phyloP scores from a whole-genome alignment of 192 early-diverging fungal genomes.

The Umbelopsis sp. region DNA sequence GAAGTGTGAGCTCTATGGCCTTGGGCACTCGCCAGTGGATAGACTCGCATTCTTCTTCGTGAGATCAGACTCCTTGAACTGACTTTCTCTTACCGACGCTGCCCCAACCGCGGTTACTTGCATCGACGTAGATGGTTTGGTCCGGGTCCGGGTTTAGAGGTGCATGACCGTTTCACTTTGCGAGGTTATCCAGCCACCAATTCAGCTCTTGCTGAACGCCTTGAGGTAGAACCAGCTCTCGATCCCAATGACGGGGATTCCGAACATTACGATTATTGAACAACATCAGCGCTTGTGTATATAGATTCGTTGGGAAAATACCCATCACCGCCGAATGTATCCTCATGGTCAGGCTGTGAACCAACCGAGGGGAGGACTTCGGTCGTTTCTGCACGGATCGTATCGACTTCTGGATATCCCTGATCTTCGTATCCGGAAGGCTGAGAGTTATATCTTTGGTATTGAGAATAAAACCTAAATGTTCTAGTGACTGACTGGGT shows the following conservation, averaged over 20 bases:
- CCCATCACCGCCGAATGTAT: no score
- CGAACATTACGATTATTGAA: no score
- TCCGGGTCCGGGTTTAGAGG: background rate
- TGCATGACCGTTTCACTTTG: background rate
- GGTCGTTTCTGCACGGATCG: background rate
- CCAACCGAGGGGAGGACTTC: background rate
- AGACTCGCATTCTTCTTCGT: background rate
- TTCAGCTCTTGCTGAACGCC: background rate
- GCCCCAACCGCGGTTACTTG: constrained; percentile 9
- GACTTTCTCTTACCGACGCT: background rate
- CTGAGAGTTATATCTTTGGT: constrained; percentile 29
- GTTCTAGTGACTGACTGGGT: constrained; percentile 31
- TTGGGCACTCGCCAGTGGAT: background rate
- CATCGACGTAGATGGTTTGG: background rate
- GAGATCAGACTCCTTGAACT: background rate
- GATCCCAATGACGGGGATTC: no score
- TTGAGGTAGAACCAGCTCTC: no score
- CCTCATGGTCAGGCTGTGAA: no score
- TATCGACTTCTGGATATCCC: constrained; percentile 19
- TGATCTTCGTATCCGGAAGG: constrained; percentile 26
- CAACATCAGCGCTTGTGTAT: no score
- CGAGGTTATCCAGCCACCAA: background rate
- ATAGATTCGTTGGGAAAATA: no score
- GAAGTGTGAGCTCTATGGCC: no score
- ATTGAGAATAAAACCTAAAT: constrained; percentile 32